A percentile compares a stretch with the other conserved stretches of the same genome.
phyloP scores from a whole-genome alignment of 495 filamentous ascomycete genomes.

The Tetracladium setigerum region DNA sequence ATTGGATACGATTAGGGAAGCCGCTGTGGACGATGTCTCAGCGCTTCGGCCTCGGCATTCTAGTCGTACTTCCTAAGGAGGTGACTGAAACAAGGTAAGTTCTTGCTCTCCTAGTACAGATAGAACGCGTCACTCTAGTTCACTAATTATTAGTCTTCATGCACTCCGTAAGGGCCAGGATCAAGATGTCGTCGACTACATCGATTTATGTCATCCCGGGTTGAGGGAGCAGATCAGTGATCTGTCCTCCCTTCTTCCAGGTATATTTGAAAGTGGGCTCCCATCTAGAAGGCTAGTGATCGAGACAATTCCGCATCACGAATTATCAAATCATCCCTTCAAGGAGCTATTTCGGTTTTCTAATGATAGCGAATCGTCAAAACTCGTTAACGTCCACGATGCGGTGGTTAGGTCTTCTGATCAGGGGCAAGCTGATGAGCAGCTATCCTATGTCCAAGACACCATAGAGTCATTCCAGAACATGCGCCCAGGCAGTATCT shows the following conservation, averaged over 20 bases:
- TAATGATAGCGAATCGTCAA: background rate
- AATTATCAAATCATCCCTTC: background rate
- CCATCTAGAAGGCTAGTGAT: background rate
- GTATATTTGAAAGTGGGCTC: background rate
- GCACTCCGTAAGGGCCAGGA: background rate
- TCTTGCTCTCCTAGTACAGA: background rate
- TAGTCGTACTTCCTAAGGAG: background rate
- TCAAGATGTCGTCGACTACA: background rate
- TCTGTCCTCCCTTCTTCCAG: background rate
- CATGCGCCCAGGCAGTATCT: background rate
- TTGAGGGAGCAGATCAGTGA: background rate
- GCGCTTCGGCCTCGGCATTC: background rate
- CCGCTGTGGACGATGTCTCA: background rate
- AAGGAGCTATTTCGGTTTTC: background rate
- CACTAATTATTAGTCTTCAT: slow-evolving; percentile 1
- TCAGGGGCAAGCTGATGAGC: background rate
- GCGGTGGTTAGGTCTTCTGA: background rate
- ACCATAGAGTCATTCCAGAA: background rate
- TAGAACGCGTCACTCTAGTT: background rate
- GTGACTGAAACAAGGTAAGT: background rate
- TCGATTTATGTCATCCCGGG: background rate
- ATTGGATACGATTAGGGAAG: background rate
- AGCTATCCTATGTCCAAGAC: background rate
- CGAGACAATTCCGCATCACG: background rate
- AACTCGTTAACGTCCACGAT: background rate